Conservation (phyloP, 1,284 basidiomycete genomes). For the Ustilago tritici region DNA sequence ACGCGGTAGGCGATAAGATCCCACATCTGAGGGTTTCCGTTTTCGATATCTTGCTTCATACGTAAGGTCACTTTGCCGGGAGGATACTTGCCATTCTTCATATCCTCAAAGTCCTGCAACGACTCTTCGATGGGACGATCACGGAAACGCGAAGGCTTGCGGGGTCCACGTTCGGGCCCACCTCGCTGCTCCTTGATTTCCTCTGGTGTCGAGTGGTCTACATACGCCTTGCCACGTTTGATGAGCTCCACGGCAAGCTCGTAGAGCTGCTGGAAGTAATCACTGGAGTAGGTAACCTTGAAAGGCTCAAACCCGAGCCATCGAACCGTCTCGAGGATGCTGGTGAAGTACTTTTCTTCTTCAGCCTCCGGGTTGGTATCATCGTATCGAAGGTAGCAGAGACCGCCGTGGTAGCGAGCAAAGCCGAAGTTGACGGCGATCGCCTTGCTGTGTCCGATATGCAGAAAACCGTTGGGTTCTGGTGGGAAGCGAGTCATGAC, state of each 20-base stretch:
- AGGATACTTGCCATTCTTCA: constrained; percentile 90
- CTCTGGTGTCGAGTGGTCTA: constrained; percentile 94
- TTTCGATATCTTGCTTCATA: constrained; percentile 94
- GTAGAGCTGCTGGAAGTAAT: constrained; percentile 92
- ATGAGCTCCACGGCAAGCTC: constrained; percentile 92
- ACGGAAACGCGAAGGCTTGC: constrained; percentile 87
- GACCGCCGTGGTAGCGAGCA: constrained; percentile 88
- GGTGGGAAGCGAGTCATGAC: constrained; percentile 98
- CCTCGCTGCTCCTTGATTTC: constrained; percentile 90
- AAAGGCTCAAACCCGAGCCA: constrained; percentile 99
- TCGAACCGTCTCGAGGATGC: constrained; percentile 91
- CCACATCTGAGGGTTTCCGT: constrained; percentile 99
- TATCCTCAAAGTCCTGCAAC: constrained; percentile 86
- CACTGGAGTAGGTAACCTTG: constrained; percentile 99
- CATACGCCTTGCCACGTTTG: constrained; percentile 89
- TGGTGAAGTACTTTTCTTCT: constrained; percentile 94
- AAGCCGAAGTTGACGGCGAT: constrained; percentile 99
- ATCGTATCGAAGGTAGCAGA: constrained; percentile 94
- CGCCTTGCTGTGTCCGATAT: constrained; percentile 96
- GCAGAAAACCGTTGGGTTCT: constrained; percentile 96
- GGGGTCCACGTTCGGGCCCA: constrained; percentile 82
- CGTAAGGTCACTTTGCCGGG: constrained; percentile 91
- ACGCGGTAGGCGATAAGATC: constrained; percentile 97
- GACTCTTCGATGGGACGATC: constrained; percentile 86
- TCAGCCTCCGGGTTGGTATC: constrained; percentile 99